Evolutionary conservation across 2,329 filamentous ascomycete species (phyloP).

Genomic region (Gnomoniopsis sp.): DNA sequence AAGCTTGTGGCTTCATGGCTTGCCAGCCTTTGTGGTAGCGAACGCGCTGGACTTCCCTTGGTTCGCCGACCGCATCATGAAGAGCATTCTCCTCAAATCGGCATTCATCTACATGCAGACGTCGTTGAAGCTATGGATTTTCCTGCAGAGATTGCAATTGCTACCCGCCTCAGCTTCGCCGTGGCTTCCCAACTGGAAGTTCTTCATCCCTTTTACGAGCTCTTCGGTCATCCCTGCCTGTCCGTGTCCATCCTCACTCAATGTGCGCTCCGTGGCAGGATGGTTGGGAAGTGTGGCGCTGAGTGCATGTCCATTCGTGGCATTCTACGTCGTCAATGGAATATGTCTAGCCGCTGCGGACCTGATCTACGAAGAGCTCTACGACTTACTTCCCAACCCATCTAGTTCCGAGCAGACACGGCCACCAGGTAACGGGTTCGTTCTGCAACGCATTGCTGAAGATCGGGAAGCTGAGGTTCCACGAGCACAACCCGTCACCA

Average conservation of each 20-base stretch:
- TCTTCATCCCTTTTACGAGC: constrained; percentile 53
- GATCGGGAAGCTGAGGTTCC: not conserved
- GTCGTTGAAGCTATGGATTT: constrained; percentile 51
- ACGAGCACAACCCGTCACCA: not conserved
- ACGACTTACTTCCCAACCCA: constrained; percentile 9
- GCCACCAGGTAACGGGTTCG: not conserved
- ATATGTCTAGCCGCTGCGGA: constrained; percentile 19
- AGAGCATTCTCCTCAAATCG: constrained; percentile 7
- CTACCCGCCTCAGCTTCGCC: constrained; percentile 34
- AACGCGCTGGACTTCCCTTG: constrained; percentile 20
- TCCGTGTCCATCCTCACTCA: constrained; percentile 37
- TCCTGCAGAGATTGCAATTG: constrained; percentile 49
- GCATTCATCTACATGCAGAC: constrained; percentile 36
- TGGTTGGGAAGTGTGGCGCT: constrained; percentile 43
- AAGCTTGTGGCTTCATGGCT: constrained; percentile 33
- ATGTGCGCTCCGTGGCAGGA: constrained; percentile 32
- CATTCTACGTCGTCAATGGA: constrained; percentile 36
- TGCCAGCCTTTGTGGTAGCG: constrained; percentile 36
- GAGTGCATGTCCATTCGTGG: constrained; percentile 43
- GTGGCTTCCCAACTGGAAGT: constrained; percentile 42
- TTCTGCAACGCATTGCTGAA: not conserved
- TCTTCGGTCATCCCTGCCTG: constrained; percentile 49
- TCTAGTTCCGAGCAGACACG: constrained; percentile 4
- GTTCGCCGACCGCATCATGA: constrained; percentile 1
- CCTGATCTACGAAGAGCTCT: constrained; percentile 3